Base-by-base conservation (phyloP, 768 basidiomycete species). In the Wakefieldia striispora region DNA sequence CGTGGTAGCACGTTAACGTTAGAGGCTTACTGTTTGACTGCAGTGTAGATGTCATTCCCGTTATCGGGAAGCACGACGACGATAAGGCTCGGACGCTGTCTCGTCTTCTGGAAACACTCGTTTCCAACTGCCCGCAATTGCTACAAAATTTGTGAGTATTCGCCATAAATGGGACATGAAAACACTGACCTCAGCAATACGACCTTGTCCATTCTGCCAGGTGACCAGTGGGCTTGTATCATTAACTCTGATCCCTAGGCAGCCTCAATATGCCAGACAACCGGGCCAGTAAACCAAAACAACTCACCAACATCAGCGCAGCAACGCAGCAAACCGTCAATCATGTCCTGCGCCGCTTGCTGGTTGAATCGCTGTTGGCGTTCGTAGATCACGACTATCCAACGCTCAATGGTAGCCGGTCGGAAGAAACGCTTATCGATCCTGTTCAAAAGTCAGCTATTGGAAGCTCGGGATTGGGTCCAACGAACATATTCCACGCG, bases 41-140 rank as follows among this genome's bases (percentile, higher is more conserved):
- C 80, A 2, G 77, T 82, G 57, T 91, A 91, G 10, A 89, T 79
- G 43, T 91, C 87, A 36, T 85, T 83, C 1, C 82, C 85, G 2
- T 79, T 79, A 53, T 91, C 85, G 0, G 88, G 90, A 17, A 91
- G 73, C 35, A 91, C 64, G 23, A 83, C 77, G 1, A 91, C 79
- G 20, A 89, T 72, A 3, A 91, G 72, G 8, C 70, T 72, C 1
- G 88, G 86, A 1, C 71, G 67, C 6, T 59, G 65, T 9, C 67
- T 67, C 27, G 66, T 68, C 57, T 71, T 75, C 23, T 65, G 56
- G 40, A 63, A 67, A 50, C 77, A 79, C 20, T 74, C 75, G 1
- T 56, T 54, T 11, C 88, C 88, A 4, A 74, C 75, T 3, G 60
- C 61, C n/a, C 70, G 71, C 16, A 91, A 65, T 66, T 80, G 76